A percentile compares a stretch with the other conserved stretches of the same genome.
Evolutionary conservation across 306 rosid genomes (phyloP).

Genomic region (Quercus dentata): DNA sequence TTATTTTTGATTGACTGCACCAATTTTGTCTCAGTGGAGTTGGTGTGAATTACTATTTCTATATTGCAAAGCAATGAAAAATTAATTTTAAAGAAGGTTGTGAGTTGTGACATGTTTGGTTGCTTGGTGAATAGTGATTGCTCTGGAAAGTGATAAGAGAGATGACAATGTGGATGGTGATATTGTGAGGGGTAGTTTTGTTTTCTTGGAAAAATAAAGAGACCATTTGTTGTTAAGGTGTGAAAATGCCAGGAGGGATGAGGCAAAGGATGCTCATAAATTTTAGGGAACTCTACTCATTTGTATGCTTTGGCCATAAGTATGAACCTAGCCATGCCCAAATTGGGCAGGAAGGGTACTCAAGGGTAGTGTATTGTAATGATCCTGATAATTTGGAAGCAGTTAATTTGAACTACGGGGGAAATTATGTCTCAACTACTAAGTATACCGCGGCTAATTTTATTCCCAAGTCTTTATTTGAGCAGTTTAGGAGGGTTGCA

Average conservation of each 20-base stretch:
- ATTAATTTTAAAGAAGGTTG: conserved; percentile 27
- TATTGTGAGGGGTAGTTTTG: conserved; percentile 7
- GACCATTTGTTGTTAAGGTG: background rate
- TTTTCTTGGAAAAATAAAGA: conserved; percentile 11
- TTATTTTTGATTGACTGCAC: conserved; percentile 17
- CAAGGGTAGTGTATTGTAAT: conserved; percentile 70
- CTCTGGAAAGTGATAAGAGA: conserved; percentile 19
- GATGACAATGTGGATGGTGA: conserved; percentile 11
- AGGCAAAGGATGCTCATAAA: conserved; percentile 35
- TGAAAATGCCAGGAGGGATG: conserved; percentile 50
- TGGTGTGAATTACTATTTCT: background rate
- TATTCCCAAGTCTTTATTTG: conserved; percentile 80
- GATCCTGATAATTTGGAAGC: conserved; percentile 52
- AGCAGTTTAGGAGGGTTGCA: conserved; percentile 92
- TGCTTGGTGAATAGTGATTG: conserved; percentile 15
- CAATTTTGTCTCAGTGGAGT: background rate
- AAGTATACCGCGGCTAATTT: conserved; percentile 70
- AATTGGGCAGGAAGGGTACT: conserved; percentile 65
- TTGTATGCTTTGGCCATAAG: conserved; percentile 44
- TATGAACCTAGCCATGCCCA: conserved; percentile 44
- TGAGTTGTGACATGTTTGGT: conserved; percentile 8
- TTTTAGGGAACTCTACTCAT: conserved; percentile 63
- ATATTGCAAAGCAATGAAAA: background rate
- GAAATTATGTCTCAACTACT: conserved; percentile 78
- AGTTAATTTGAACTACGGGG: conserved; percentile 50